Evolutionary conservation across 2,329 filamentous ascomycete species (phyloP).

Genomic region (Thelonectria discophora): DNA sequence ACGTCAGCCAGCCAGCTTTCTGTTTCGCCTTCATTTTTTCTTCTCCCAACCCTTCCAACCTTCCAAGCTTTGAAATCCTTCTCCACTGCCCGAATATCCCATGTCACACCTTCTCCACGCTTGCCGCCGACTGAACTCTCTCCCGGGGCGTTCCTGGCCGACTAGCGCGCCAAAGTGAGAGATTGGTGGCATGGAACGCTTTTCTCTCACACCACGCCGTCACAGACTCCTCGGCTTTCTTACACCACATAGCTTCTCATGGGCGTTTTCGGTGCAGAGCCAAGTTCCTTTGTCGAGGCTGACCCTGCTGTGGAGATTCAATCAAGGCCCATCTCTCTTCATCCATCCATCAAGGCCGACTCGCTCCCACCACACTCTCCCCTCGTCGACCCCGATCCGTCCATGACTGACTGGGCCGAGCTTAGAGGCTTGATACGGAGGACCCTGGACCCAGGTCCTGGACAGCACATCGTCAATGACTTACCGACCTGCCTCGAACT

Average conservation of each 20-base stretch:
- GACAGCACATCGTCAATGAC: slow-evolving; percentile 34
- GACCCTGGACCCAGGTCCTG: slow-evolving; percentile 29
- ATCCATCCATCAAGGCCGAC: slow-evolving; percentile 7
- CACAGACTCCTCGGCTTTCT: slow-evolving; percentile 25
- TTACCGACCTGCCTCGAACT: slow-evolving; percentile 40
- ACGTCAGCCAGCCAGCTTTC: slow-evolving; percentile 11
- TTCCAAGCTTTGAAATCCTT: slow-evolving; percentile 9
- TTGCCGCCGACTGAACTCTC: slow-evolving; percentile 34
- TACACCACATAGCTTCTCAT: slow-evolving; percentile 15
- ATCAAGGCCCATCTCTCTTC: slow-evolving; percentile 4
- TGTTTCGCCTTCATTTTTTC: slow-evolving; percentile 1
- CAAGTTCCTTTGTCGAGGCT: slow-evolving; percentile 4
- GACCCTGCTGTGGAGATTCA: slow-evolving; percentile 16
- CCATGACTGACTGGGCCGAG: slow-evolving; percentile 17
- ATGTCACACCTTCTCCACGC: slow-evolving; percentile 36
- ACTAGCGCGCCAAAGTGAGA: slow-evolving; percentile 27
- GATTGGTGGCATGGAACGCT: slow-evolving; percentile 28
- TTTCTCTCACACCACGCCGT: slow-evolving; percentile 29
- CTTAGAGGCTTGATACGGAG: slow-evolving; percentile 20
- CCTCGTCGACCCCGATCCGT: slow-evolving; percentile 7
- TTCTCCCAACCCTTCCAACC: slow-evolving; percentile 8
- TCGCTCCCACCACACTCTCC: slow-evolving; percentile 8
- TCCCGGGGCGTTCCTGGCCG: slow-evolving; percentile 35
- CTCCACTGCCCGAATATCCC: slow-evolving; percentile 26
- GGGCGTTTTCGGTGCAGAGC: neutral